These are phyloP conservation scores for Rusavskia elegans DNA, from an alignment of 495 filamentous ascomycete genomes.

Conservation along the genomic window DNA sequence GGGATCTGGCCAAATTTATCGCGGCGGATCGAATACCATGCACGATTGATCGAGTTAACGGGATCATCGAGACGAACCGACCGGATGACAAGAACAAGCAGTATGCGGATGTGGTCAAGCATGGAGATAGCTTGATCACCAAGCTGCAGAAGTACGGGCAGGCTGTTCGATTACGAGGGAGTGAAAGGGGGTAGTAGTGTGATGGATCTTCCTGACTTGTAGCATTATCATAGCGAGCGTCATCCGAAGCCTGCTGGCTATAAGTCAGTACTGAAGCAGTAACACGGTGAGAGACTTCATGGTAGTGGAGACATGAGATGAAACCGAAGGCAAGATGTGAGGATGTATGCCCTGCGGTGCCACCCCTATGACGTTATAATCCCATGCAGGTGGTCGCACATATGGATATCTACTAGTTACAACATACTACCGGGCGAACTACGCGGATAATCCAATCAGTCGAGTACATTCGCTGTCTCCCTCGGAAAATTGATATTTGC, in stretches of 20 bases:
- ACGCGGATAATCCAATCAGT: no score
- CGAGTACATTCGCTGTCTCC: not conserved
- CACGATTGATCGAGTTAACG: slow-evolving; percentile 93
- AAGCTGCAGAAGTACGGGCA: slow-evolving; percentile 99
- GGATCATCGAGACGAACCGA: slow-evolving; percentile 93
- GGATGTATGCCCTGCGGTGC: no score
- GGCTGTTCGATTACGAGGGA: slow-evolving; percentile 82
- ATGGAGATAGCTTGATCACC: slow-evolving; percentile 91
- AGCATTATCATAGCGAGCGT: not conserved
- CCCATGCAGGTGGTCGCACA: no score
- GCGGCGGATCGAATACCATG: slow-evolving; percentile 85
- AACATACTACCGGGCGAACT: no score
- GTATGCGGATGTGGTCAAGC: slow-evolving; percentile 91
- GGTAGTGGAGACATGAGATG: no score
- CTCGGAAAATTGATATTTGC: no score
- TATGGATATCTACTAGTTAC: no score
- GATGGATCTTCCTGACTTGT: not conserved
- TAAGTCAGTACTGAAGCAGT: not conserved
- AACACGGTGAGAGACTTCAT: not conserved
- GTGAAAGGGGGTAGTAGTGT: slow-evolving; percentile 50
- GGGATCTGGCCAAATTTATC: slow-evolving; percentile 93
- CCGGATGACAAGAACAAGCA: slow-evolving; percentile 99
- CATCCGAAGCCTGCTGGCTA: not conserved
- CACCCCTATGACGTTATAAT: no score
- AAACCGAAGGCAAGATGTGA: no score